These are phyloP conservation scores for Punica granatum DNA, from an alignment of 345 rosid species.

Conservation along the genomic window DNA sequence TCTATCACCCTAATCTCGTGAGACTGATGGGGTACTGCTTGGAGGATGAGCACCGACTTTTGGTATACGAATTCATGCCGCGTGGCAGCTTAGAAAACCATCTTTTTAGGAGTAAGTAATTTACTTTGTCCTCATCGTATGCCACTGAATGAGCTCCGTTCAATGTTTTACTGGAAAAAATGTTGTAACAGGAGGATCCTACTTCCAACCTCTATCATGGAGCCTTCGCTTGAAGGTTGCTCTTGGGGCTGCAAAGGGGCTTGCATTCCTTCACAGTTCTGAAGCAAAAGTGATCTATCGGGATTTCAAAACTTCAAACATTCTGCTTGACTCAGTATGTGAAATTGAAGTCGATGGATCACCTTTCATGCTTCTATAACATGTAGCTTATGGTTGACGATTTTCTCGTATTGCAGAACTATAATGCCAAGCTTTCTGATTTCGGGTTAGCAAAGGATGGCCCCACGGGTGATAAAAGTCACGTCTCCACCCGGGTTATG, in stretches of 20 bases:
- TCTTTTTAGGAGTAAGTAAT: constrained; percentile 56
- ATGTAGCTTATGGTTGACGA: neutral
- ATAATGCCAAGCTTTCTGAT: constrained; percentile 72
- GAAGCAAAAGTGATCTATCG: constrained; percentile 59
- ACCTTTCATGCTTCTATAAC: neutral
- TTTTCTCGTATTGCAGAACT: constrained; percentile 29
- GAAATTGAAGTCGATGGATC: constrained; percentile 5
- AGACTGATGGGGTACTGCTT: constrained; percentile 66
- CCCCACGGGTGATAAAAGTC: constrained; percentile 69
- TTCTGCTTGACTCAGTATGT: constrained; percentile 60
- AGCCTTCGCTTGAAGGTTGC: constrained; percentile 64
- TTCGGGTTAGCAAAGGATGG: constrained; percentile 82
- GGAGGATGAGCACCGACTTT: constrained; percentile 65
- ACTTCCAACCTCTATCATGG: constrained; percentile 78
- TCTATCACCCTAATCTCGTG: constrained; percentile 61
- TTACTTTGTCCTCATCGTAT: neutral
- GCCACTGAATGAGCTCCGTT: neutral
- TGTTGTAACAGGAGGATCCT: constrained; percentile 54
- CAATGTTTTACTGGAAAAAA: neutral
- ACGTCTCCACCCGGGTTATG: constrained; percentile 68
- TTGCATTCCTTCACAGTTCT: constrained; percentile 64
- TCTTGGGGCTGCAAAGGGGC: constrained; percentile 71
- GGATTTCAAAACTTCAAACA: constrained; percentile 65
- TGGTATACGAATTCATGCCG: constrained; percentile 74
- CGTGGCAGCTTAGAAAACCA: constrained; percentile 80